phyloP scores from a whole-genome alignment of 306 rosid species.

The Vigna unguiculata region DNA sequence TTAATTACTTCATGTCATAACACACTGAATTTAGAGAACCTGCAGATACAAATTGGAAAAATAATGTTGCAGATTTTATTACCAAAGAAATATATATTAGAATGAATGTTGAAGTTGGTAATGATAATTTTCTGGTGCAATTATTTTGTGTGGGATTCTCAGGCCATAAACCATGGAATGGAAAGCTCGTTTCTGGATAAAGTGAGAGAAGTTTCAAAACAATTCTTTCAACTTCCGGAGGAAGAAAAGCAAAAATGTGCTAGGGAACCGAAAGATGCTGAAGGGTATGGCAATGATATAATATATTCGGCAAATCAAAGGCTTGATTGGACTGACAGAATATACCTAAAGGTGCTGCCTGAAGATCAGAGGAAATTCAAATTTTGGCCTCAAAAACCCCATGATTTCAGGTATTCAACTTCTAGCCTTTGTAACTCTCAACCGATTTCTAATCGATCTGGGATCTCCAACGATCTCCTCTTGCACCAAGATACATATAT shows the following conservation, averaged over 20 bases:
- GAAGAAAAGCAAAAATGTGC: slow-evolving; percentile 58
- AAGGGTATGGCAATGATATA: slow-evolving; percentile 73
- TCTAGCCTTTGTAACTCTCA: not conserved
- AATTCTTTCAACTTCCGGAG: slow-evolving; percentile 56
- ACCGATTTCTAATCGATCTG: too few species aligned
- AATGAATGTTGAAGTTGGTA: not conserved
- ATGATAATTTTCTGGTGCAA: not conserved
- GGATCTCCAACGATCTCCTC: too few species aligned
- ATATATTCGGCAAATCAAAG: slow-evolving; percentile 53
- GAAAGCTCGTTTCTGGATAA: slow-evolving; percentile 44
- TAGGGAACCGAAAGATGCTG: slow-evolving; percentile 39
- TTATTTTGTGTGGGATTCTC: slow-evolving; percentile 11
- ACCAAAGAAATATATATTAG: not conserved
- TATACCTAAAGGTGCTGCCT: slow-evolving; percentile 63
- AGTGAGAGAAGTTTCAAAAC: slow-evolving; percentile 45
- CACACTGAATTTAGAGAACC: not conserved
- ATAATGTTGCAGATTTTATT: not conserved
- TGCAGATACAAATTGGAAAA: not conserved
- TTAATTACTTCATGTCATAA: too few species aligned
- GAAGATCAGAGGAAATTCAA: slow-evolving; percentile 56
- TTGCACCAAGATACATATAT: too few species aligned
- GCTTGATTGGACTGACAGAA: slow-evolving; percentile 79
- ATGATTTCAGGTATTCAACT: slow-evolving; percentile 55
- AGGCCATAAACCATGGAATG: slow-evolving; percentile 61
- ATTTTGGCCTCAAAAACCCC: slow-evolving; percentile 68